Evolutionary conservation across 108 stramenopile species (phyloP).

Genomic region (Cyclotella distinguenda): DNA sequence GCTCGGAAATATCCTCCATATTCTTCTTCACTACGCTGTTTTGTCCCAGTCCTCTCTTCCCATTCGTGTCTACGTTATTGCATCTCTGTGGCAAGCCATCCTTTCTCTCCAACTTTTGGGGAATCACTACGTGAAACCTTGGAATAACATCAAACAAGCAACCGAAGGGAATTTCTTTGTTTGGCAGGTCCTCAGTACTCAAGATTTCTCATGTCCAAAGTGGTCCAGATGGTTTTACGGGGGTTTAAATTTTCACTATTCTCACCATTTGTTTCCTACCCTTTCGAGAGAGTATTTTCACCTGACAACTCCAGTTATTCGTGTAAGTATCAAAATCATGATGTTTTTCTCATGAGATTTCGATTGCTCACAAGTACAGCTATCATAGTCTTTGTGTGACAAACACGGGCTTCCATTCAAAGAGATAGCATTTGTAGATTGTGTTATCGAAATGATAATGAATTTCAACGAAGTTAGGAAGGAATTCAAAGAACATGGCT

Average conservation of each 20-base stretch:
- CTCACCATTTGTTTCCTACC: constrained; percentile 35
- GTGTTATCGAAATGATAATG: constrained; percentile 24
- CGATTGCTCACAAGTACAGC: too few species aligned
- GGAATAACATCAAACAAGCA: constrained; percentile 26
- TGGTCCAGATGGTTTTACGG: constrained; percentile 32
- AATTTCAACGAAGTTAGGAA: constrained; percentile 34
- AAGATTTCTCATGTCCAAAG: constrained; percentile 20
- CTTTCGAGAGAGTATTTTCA: constrained; percentile 33
- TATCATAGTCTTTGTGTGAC: constrained; percentile 16
- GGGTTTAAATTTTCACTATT: constrained; percentile 34
- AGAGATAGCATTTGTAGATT: constrained; percentile 24
- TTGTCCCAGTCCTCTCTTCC: constrained; percentile 20
- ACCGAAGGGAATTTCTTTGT: constrained; percentile 32
- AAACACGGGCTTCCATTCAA: constrained; percentile 28
- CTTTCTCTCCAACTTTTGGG: constrained; percentile 27
- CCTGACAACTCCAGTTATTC: constrained; percentile 23
- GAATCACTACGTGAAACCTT: constrained; percentile 34
- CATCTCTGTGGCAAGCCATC: constrained; percentile 15
- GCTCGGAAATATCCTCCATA: constrained; percentile 26
- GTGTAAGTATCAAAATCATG: too few species aligned
- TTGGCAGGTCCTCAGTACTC: constrained; percentile 28
- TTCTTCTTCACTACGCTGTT: constrained; percentile 25
- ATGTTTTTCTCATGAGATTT: too few species aligned
- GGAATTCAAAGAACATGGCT: constrained; percentile 23
- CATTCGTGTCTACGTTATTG: constrained; percentile 13